phyloP scores from a whole-genome alignment of 495 filamentous ascomycete species.

The Tuber umbilicatum region DNA sequence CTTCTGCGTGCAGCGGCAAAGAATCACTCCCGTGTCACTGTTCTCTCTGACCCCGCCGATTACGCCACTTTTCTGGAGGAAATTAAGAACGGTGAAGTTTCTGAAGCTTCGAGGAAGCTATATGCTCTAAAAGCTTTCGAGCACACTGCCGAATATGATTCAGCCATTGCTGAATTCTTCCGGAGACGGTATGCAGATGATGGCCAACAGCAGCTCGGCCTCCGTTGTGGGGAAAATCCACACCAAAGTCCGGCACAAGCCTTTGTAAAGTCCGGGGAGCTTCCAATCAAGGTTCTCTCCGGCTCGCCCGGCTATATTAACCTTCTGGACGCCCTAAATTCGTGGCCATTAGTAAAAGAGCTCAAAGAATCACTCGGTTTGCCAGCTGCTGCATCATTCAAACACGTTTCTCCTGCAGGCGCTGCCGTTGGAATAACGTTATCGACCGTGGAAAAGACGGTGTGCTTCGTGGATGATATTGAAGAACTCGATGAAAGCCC shows the following conservation, averaged over 20 bases:
- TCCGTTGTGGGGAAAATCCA: constrained; percentile 92
- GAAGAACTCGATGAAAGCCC: constrained; percentile 72
- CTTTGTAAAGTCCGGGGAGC: constrained; percentile 59
- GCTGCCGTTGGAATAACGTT: constrained; percentile 87
- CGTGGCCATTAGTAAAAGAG: constrained; percentile 94
- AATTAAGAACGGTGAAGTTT: constrained; percentile 76
- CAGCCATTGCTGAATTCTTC: constrained; percentile 91
- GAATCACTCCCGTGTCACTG: constrained; percentile 90
- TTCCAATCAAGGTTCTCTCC: constrained; percentile 89
- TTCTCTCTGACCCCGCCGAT: constrained; percentile 84
- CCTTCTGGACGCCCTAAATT: constrained; percentile 89
- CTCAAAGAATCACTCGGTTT: constrained; percentile 75
- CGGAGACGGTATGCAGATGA: constrained; percentile 87
- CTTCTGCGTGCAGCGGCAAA: constrained; percentile 94
- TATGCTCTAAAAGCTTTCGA: constrained; percentile 96
- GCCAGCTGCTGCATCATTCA: constrained; percentile 94
- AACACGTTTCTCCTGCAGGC: constrained; percentile 95
- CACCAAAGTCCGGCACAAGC: constrained; percentile 93
- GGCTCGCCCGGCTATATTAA: constrained; percentile 94
- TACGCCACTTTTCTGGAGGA: constrained; percentile 90
- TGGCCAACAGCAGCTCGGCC: constrained; percentile 69
- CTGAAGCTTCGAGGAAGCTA: constrained; percentile 67
- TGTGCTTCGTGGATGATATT: constrained; percentile 97
- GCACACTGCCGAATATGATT: constrained; percentile 94
- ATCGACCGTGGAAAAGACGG: constrained; percentile 78